These are phyloP conservation scores for Komagataella ulmi DNA, from an alignment of 805 yeast species.

Conservation along the genomic window DNA sequence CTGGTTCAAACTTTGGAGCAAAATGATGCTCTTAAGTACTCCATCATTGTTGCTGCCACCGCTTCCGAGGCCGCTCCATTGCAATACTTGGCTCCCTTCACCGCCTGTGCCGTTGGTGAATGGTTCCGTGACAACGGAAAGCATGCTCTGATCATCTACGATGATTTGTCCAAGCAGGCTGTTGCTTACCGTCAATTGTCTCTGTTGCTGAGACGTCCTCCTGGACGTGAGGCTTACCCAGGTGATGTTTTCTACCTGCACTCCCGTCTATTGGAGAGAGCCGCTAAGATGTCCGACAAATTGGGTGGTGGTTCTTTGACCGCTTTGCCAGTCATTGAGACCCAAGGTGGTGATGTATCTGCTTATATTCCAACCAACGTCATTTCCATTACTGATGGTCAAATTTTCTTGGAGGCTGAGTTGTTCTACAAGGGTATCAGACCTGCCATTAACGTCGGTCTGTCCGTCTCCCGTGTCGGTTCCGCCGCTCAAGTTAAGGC, in stretches of 20 bases:
- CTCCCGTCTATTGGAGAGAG: constrained; percentile 92
- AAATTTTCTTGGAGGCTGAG: constrained; percentile 98
- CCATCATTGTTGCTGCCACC: constrained; percentile 98
- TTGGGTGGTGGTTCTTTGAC: constrained; percentile 91
- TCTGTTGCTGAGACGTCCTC: constrained; percentile 91
- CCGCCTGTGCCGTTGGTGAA: constrained; percentile 99
- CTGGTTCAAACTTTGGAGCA: constrained; percentile 98
- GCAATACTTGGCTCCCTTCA: constrained; percentile 99
- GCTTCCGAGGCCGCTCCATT: constrained; percentile 99
- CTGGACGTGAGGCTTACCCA: constrained; percentile 95
- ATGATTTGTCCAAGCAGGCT: constrained; percentile 98
- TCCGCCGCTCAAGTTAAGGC: constrained; percentile 99
- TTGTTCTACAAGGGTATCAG: constrained; percentile 99
- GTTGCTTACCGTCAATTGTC: constrained; percentile 99
- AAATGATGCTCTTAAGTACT: constrained; percentile 93
- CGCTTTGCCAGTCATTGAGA: constrained; percentile 92
- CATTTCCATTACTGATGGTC: constrained; percentile 95
- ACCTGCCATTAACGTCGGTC: constrained; percentile 99
- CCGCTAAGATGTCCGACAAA: constrained; percentile 89
- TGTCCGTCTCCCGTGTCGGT: constrained; percentile 99
- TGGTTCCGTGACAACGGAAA: constrained; percentile 99
- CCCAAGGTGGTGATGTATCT: constrained; percentile 99
- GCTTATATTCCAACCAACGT: constrained; percentile 97
- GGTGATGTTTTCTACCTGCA: constrained; percentile 95
- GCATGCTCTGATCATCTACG: constrained; percentile 94